phyloP scores from a whole-genome alignment of 73 alveolate species.

The Tetrahymena malaccensis region DNA sequence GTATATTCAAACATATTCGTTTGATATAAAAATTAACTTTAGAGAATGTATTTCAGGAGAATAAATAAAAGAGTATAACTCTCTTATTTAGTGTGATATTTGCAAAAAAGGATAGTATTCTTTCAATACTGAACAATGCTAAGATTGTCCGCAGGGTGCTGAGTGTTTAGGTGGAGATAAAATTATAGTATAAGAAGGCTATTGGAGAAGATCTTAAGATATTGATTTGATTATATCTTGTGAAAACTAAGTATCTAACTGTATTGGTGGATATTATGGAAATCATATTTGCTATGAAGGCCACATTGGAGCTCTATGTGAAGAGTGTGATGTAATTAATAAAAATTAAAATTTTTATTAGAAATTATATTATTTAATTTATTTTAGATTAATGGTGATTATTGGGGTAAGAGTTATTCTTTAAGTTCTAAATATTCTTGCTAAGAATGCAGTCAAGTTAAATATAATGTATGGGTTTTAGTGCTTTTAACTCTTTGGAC shows the following conservation, averaged over 20 bases:
- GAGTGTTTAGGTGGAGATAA: constrained; percentile 29
- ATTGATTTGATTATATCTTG: constrained; percentile 27
- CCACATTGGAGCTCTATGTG: constrained; percentile 32
- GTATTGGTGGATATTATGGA: constrained; percentile 26
- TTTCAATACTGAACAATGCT: neutral
- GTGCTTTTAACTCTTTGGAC: constrained; percentile 1
- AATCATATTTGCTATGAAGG: constrained; percentile 12
- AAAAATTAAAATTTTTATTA: neutral
- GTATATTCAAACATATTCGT: neutral
- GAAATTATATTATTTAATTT: neutral
- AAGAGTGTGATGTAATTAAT: neutral
- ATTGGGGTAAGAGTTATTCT: neutral
- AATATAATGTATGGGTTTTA: neutral
- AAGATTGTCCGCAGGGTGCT: constrained; percentile 27
- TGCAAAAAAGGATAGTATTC: constrained; percentile 15
- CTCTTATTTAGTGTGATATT: neutral
- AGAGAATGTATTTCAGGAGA: neutral
- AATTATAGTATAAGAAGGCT: constrained; percentile 25
- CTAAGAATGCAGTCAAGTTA: neutral
- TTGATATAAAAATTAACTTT: neutral
- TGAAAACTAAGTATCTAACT: neutral
- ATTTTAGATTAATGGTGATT: neutral
- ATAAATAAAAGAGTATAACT: neutral
- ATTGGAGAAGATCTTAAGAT: constrained; percentile 38
- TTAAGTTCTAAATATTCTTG: neutral